phyloP scores from a whole-genome alignment of 305 asterid species.

The Stenogyne calaminthoides region DNA sequence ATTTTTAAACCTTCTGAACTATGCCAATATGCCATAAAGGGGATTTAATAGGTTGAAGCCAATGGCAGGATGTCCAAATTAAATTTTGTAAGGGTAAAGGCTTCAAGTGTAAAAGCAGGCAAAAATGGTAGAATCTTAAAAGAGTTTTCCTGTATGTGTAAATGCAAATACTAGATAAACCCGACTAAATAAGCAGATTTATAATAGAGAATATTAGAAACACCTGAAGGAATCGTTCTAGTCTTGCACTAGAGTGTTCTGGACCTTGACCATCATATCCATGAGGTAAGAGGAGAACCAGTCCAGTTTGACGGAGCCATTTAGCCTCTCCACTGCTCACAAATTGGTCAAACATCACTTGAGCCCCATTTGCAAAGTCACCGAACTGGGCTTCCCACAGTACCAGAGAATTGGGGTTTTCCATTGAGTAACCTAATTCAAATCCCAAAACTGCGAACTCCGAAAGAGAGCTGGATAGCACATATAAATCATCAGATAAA shows the following conservation, averaged over 20 bases:
- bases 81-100: neutral
- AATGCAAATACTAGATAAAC: constrained; percentile 12
- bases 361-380: constrained; percentile 93
- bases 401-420: constrained; percentile 89
- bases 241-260: constrained; percentile 93
- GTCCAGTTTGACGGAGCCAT: constrained; percentile 95
- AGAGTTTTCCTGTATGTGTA: constrained; percentile 1
- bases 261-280: constrained; percentile 99
- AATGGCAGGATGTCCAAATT: neutral
- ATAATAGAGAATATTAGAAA: constrained; percentile 20
- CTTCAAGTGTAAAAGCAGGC: neutral
- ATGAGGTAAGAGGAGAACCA: constrained; percentile 86
- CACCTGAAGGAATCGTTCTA: constrained; percentile 95
- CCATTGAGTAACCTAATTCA: constrained; percentile 95
- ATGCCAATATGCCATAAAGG: neutral
- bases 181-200: constrained; percentile 1
- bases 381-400: constrained; percentile 98
- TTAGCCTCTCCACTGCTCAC: constrained; percentile 96
- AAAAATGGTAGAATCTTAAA: constrained; percentile 3
- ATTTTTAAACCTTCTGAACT: neutral
- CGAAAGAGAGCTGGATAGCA: constrained; percentile 76
- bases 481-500: constrained; percentile 18
- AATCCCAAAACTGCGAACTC: constrained; percentile 96
- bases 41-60: neutral
- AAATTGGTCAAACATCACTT: constrained; percentile 92